Conservation (phyloP, 306 rosid species). For the Acacia confusa region DNA sequence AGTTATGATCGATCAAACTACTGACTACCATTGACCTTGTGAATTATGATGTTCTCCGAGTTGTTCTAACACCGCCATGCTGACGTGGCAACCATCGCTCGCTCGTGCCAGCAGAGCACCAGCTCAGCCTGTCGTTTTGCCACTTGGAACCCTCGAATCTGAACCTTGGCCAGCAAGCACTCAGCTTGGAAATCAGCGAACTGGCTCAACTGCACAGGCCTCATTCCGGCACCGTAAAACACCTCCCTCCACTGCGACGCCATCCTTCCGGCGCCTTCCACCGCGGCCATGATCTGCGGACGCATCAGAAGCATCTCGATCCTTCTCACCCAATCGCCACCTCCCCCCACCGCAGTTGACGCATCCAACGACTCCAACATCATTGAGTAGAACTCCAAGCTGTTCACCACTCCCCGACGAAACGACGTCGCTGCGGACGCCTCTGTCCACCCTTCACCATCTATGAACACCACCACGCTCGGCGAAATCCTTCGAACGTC, state of each 20-base stretch:
- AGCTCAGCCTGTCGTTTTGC: conserved; percentile 81
- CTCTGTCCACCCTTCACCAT: conserved; percentile 70
- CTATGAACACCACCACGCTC: conserved; percentile 65
- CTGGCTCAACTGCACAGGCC: conserved; percentile 84
- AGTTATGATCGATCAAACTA: not conserved
- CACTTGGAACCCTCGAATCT: conserved; percentile 85
- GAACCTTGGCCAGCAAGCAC: conserved; percentile 68
- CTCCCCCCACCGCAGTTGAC: conserved; percentile 44
- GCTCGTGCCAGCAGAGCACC: conserved; percentile 86
- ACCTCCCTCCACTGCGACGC: conserved; percentile 63
- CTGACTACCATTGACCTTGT: not conserved
- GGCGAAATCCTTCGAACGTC: conserved; percentile 66
- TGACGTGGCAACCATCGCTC: conserved; percentile 79
- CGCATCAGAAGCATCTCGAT: conserved; percentile 61
- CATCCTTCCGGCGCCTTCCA: conserved; percentile 62
- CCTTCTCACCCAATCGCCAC: conserved; percentile 60
- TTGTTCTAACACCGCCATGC: conserved; percentile 73
- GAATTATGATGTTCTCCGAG: not conserved
- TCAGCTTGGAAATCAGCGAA: conserved; percentile 90
- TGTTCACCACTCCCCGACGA: conserved; percentile 57
- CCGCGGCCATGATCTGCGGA: conserved; percentile 66
- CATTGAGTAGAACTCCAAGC: conserved; percentile 67
- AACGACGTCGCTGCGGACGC: conserved; percentile 55
- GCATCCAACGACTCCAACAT: conserved; percentile 84
- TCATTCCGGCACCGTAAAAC: conserved; percentile 76